These are phyloP conservation scores for Hebeloma cylindrosporum DNA, from an alignment of 768 basidiomycete species.

Conservation along the genomic window DNA sequence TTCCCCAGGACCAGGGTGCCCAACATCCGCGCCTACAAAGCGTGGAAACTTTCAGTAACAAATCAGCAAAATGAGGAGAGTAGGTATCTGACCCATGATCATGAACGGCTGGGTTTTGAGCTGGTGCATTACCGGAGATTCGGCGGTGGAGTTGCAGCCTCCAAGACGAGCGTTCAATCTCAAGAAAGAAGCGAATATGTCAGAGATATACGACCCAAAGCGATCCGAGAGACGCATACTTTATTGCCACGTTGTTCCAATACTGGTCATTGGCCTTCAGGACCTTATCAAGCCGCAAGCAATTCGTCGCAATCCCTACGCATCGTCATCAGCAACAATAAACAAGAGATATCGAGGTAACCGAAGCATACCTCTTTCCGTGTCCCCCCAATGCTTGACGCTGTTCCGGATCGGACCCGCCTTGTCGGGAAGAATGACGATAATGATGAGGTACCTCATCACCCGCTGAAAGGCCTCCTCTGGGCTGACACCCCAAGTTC, in stretches of 20 bases:
- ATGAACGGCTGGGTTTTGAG: slow-evolving; percentile 34
- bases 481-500: too few species aligned
- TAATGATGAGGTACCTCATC: slow-evolving; percentile 31
- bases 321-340: slow-evolving; percentile 2
- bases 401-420: slow-evolving; percentile 44
- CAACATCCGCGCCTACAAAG: slow-evolving; percentile 53
- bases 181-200: neutral
- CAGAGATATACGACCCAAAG: neutral
- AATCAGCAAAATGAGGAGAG: neutral
- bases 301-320: slow-evolving; percentile 46
- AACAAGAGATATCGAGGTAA: slow-evolving; percentile 1
- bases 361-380: slow-evolving; percentile 19
- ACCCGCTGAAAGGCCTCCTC: too few species aligned
- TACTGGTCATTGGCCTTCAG: slow-evolving; percentile 44
- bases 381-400: slow-evolving; percentile 58
- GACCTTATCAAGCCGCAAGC: slow-evolving; percentile 39
- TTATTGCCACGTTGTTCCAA: slow-evolving; percentile 55
- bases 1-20: slow-evolving; percentile 61
- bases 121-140: slow-evolving; percentile 19
- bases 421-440: slow-evolving; percentile 52
- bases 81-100: slow-evolving; percentile 34
- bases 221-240: slow-evolving; percentile 32
- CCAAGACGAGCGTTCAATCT: slow-evolving; percentile 60
- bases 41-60: neutral
- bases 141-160: slow-evolving; percentile 44